phyloP scores from a whole-genome alignment of 208 protist species.

The Acanthamoeba triangularis region DNA sequence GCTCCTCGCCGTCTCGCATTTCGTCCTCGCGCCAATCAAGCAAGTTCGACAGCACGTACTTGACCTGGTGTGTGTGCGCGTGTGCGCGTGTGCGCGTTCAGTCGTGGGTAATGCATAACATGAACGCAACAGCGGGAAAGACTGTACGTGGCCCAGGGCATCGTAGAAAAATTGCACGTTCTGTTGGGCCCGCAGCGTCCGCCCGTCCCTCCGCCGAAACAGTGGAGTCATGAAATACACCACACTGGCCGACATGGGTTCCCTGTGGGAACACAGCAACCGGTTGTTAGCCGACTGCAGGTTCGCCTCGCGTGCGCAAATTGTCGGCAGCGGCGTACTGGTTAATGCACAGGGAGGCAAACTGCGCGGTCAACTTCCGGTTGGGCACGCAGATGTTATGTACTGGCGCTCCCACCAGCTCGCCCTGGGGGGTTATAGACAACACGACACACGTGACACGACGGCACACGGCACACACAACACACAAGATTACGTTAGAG shows the following conservation, averaged over 20 bases:
- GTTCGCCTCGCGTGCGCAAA: not conserved
- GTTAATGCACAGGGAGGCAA: not conserved
- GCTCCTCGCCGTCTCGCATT: not conserved
- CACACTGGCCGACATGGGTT: not conserved
- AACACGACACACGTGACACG: too few species aligned
- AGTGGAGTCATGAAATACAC: not conserved
- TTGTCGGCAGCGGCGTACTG: conserved; percentile 37
- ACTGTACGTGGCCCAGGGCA: not conserved
- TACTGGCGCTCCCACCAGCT: not conserved
- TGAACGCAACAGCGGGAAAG: not conserved
- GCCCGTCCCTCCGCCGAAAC: not conserved
- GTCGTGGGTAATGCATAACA: too few species aligned
- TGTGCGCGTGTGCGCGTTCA: not conserved
- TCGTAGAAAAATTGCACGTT: conserved; percentile 20
- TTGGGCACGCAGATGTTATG: not conserved
- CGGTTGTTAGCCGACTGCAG: not conserved
- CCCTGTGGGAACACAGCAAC: not conserved
- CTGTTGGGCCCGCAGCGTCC: not conserved
- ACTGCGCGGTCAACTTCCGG: not conserved
- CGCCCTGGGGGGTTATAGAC: too few species aligned
- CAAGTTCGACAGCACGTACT: not conserved
- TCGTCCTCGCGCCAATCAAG: not conserved
- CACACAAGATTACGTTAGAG: too few species aligned
- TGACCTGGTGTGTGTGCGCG: not conserved
- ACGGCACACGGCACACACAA: too few species aligned